Evolutionary conservation across 371 early-diverging fungal genomes (phyloP).

Genomic region (Mucor racemosus): DNA sequence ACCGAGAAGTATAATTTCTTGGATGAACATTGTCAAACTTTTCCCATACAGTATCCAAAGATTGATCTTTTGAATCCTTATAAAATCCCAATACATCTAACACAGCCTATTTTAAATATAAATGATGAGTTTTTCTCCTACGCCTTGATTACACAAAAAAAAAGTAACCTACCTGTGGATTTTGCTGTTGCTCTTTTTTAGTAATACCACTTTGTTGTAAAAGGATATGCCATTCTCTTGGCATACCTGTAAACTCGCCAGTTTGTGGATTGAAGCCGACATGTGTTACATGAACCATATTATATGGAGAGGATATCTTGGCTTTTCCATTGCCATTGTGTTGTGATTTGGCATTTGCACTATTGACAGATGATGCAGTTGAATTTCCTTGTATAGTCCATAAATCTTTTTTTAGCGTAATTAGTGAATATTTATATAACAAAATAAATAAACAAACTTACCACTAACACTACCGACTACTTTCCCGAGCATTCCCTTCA

Average conservation of each 20-base stretch:
- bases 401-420: conserved; percentile 16
- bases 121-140: background rate
- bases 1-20: conserved; percentile 14
- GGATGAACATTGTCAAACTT: conserved; percentile 80
- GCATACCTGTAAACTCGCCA: conserved; percentile 92
- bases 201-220: conserved; percentile 92
- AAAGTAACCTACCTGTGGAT: conserved; percentile 76
- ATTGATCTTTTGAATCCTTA: conserved; percentile 70
- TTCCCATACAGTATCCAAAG: conserved; percentile 81
- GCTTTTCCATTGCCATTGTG: conserved; percentile 40
- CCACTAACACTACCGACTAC: conserved; percentile 60
- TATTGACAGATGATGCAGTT: conserved; percentile 13
- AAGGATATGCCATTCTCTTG: conserved; percentile 91
- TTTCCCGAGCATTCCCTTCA: conserved; percentile 68
- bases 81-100: conserved; percentile 93
- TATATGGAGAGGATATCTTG: conserved; percentile 91
- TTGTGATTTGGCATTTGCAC: background rate
- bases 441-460: conserved; percentile 24
- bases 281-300: conserved; percentile 95
- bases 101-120: conserved; percentile 61
- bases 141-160: background rate
- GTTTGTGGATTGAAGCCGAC: conserved; percentile 90
- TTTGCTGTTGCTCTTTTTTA: conserved; percentile 90
- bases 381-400: conserved; percentile 25
- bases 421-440: conserved; percentile 7